These are phyloP conservation scores for Alternaria alternata DNA, from an alignment of 2,329 filamentous ascomycete species.

Conservation along the genomic window DNA sequence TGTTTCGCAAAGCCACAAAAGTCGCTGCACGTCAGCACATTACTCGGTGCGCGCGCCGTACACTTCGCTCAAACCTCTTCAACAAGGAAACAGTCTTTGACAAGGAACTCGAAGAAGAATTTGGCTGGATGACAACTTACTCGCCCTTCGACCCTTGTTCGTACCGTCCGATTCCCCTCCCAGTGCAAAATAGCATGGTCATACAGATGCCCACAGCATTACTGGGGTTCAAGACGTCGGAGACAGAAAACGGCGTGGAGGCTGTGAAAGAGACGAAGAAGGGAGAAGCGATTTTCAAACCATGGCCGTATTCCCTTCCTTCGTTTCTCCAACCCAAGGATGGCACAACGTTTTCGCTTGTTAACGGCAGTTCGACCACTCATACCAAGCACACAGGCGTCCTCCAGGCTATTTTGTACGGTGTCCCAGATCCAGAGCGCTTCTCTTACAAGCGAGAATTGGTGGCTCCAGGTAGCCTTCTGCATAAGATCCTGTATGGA, in stretches of 20 bases:
- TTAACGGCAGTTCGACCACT: not conserved
- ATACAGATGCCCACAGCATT: not conserved
- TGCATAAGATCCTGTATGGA: constrained; percentile 5
- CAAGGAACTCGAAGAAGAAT: not conserved
- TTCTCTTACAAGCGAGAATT: not conserved
- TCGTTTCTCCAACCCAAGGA: constrained; percentile 12
- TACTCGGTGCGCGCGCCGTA: not conserved
- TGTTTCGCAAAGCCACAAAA: not conserved
- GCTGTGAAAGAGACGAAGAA: not conserved
- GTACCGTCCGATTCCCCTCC: constrained; percentile 4
- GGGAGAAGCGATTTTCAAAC: not conserved
- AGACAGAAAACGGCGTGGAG: not conserved
- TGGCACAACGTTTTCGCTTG: constrained; percentile 23
- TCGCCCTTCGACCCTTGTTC: constrained; percentile 11
- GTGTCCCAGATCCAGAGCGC: constrained; percentile 18
- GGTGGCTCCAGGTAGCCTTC: not conserved
- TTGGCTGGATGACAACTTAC: not conserved
- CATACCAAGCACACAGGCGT: not conserved
- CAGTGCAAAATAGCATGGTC: constrained; percentile 1
- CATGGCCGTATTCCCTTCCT: constrained; percentile 24
- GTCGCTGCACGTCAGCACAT: not conserved
- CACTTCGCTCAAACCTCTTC: not conserved
- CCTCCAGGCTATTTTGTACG: constrained; percentile 26
- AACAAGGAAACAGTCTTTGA: not conserved
- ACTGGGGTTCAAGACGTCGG: not conserved